phyloP scores from a whole-genome alignment of 2,329 filamentous ascomycete species.

The Nemania diffusa region DNA sequence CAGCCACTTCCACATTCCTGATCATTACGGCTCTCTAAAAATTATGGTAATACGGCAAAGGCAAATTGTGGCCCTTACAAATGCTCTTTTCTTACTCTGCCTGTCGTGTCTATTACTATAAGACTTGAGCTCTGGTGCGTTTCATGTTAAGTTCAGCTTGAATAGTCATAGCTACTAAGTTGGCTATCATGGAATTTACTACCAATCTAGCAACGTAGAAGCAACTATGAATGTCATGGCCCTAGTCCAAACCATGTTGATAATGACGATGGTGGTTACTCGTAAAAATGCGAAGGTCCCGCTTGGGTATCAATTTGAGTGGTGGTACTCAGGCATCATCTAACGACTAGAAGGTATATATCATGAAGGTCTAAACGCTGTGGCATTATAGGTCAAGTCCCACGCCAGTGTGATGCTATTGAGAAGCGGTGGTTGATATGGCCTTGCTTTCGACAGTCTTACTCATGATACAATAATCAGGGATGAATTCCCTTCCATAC shows the following conservation, averaged over 20 bases:
- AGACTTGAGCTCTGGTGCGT: too few species aligned
- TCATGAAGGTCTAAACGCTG: background rate
- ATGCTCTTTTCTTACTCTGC: background rate
- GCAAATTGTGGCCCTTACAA: background rate
- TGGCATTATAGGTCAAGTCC: background rate
- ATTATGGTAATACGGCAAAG: background rate
- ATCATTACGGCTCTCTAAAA: background rate
- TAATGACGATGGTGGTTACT: background rate
- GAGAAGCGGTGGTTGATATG: background rate
- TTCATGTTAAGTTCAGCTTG: too few species aligned
- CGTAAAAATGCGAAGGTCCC: background rate
- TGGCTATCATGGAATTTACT: too few species aligned
- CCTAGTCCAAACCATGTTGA: too few species aligned
- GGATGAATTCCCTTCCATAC: slow-evolving; percentile 62
- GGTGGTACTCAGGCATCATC: background rate
- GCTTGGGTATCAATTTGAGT: background rate
- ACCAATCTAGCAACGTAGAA: too few species aligned
- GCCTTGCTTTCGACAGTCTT: slow-evolving; percentile 51
- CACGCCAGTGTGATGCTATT: background rate
- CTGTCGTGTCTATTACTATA: too few species aligned
- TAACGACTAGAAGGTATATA: background rate
- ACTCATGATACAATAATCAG: slow-evolving; percentile 71
- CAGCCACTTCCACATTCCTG: background rate
- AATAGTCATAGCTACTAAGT: too few species aligned
- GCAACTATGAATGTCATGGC: too few species aligned